Percentiles rank a stretch among this genome's conserved stretches.
phyloP scores from a whole-genome alignment of 257 asterid species.

The Euphrasia confusa region DNA sequence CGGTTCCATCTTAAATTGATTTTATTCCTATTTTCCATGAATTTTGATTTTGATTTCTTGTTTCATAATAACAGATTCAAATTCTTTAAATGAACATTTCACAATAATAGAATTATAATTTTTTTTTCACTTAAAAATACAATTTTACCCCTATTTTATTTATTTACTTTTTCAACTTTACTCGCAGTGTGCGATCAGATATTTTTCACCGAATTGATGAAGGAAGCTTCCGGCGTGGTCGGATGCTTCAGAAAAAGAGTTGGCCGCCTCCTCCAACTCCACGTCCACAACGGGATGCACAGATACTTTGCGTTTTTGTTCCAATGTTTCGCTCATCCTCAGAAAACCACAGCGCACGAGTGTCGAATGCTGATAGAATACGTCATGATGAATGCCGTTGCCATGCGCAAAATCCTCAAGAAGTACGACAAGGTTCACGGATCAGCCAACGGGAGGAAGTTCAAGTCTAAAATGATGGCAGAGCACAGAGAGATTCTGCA shows the following conservation, averaged over 20 bases:
- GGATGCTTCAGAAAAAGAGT: constrained; percentile 82
- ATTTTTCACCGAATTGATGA: constrained; percentile 72
- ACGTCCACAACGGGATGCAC: constrained; percentile 48
- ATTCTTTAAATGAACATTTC: no score
- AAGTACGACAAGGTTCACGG: constrained; percentile 81
- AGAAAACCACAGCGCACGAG: constrained; percentile 51
- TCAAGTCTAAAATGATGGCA: constrained; percentile 61
- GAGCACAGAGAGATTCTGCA: constrained; percentile 69
- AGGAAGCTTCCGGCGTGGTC: constrained; percentile 72
- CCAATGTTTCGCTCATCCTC: constrained; percentile 53
- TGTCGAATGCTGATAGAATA: constrained; percentile 63
- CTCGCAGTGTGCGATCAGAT: constrained; percentile 69
- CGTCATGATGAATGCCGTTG: constrained; percentile 73
- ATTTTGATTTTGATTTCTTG: no score
- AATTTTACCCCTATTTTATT: no score
- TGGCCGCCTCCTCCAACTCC: constrained; percentile 69
- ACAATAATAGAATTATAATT: no score
- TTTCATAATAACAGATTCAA: no score
- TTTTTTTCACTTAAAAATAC: no score
- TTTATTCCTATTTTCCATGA: no score
- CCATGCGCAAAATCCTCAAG: constrained; percentile 85
- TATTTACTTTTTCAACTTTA: no score
- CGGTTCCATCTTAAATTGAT: no score
- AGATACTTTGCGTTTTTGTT: constrained; percentile 41
- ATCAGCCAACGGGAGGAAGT: constrained; percentile 66